Conservation (phyloP, 106 monocot genomes). For the Allium cepa region DNA sequence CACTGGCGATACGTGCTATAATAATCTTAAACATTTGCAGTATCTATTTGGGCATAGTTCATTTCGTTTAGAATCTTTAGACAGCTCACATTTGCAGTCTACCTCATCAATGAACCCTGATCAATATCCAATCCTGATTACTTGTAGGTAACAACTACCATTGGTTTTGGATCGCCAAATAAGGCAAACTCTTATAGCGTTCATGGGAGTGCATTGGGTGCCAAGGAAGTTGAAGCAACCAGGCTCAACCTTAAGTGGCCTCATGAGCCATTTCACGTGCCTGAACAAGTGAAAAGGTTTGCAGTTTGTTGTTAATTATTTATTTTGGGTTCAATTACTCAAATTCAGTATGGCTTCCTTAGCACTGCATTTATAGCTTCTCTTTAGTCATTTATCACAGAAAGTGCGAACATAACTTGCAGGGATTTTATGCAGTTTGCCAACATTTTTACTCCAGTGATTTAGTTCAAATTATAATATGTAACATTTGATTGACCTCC, state of each 20-base stretch:
- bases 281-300: slow-evolving; percentile 93
- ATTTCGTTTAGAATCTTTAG: too few species aligned
- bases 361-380: too few species aligned
- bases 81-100: too few species aligned
- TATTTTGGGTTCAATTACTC: background rate
- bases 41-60: too few species aligned
- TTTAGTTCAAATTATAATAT: background rate
- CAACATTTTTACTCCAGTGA: too few species aligned
- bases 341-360: too few species aligned
- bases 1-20: too few species aligned
- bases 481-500: background rate
- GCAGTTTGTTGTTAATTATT: background rate
- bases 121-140: background rate
- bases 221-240: slow-evolving; percentile 94
- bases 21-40: too few species aligned
- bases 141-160: slow-evolving; percentile 68
- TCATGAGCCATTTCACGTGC: slow-evolving; percentile 71
- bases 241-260: slow-evolving; percentile 83
- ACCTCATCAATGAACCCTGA: too few species aligned
- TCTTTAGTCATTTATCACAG: too few species aligned
- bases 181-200: slow-evolving; percentile 64
- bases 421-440: too few species aligned
- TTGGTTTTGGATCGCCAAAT: slow-evolving; percentile 81
- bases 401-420: too few species aligned
- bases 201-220: slow-evolving; percentile 87